Percentiles rank a stretch among this genome's conserved stretches.
Evolutionary conservation across 1,284 basidiomycete species (phyloP).

Genomic region (Filobasidium uniguttulatum): DNA sequence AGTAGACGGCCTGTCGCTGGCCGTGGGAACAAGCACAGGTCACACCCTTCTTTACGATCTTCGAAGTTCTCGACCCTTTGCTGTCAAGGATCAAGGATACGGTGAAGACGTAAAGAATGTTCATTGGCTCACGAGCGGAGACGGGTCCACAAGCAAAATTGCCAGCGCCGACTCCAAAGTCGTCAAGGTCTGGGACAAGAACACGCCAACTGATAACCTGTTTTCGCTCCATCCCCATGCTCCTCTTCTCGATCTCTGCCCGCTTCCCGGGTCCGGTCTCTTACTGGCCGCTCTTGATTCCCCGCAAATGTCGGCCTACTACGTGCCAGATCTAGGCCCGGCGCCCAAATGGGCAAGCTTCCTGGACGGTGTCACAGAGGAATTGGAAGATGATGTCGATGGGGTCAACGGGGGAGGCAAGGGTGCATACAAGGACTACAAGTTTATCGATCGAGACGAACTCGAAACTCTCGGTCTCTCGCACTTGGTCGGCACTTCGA

Average conservation of each 20-base stretch:
- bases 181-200: constrained; percentile 85
- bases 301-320: constrained; percentile 79
- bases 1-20: constrained; percentile 79
- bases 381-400: constrained; percentile 71
- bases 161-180: constrained; percentile 86
- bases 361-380: constrained; percentile 95
- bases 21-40: constrained; percentile 85
- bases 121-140: constrained; percentile 70
- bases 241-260: constrained; percentile 77
- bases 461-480: constrained; percentile 81
- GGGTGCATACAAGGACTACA: constrained; percentile 81
- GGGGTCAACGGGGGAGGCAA: constrained; percentile 32
- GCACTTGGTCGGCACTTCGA: constrained; percentile 82
- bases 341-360: constrained; percentile 95
- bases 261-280: constrained; percentile 70
- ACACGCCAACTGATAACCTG: constrained; percentile 76
- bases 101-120: constrained; percentile 79
- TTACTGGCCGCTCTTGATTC: constrained; percentile 84
- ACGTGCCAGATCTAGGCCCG: constrained; percentile 88
- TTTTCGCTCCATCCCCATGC: constrained; percentile 80
- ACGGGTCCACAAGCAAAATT: constrained; percentile 59
- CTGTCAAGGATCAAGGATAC: constrained; percentile 93
- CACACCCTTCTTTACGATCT: constrained; percentile 92
- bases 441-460: constrained; percentile 84
- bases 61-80: constrained; percentile 67